Percentiles rank a stretch among this genome's conserved stretches.
Evolutionary conservation across 495 filamentous ascomycete genomes (phyloP).

Genomic region (Penicillium paxilli): DNA sequence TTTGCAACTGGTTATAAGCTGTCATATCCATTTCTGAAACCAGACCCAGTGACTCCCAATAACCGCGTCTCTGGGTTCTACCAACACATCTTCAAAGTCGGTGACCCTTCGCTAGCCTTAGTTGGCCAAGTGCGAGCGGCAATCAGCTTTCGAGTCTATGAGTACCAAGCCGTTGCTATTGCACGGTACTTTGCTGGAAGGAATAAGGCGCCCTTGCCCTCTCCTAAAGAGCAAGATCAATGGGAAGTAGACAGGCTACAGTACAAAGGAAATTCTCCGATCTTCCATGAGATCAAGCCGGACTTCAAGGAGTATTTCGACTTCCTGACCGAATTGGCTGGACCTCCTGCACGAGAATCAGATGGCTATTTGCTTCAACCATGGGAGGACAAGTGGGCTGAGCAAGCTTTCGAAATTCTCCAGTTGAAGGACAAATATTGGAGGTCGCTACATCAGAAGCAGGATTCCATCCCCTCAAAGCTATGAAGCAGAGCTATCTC

Average conservation of each 20-base stretch:
- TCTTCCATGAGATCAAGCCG: constrained; percentile 46
- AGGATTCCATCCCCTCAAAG: not conserved
- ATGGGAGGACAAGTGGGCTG: constrained; percentile 40
- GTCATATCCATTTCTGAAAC: constrained; percentile 42
- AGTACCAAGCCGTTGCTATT: constrained; percentile 54
- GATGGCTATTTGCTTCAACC: constrained; percentile 34
- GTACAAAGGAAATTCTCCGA: constrained; percentile 37
- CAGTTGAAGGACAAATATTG: constrained; percentile 24
- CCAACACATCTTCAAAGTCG: constrained; percentile 31
- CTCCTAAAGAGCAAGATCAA: constrained; percentile 34
- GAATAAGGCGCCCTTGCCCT: constrained; percentile 29
- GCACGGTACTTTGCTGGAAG: constrained; percentile 49
- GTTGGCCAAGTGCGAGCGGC: constrained; percentile 45
- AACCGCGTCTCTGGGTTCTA: constrained; percentile 30
- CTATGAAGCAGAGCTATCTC: too few relatives aligned
- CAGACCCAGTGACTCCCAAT: constrained; percentile 24
- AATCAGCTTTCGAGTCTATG: constrained; percentile 52
- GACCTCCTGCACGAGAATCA: constrained; percentile 34
- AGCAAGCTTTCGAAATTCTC: constrained; percentile 24
- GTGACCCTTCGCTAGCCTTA: constrained; percentile 27
- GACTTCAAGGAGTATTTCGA: constrained; percentile 55
- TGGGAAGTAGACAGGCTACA: constrained; percentile 48
- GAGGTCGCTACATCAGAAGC: constrained; percentile 1
- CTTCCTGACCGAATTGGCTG: constrained; percentile 37
- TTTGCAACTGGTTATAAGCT: constrained; percentile 53